Evolutionary conservation across 208 protist species (phyloP).

Genomic region (Wallacemonas sp.): DNA sequence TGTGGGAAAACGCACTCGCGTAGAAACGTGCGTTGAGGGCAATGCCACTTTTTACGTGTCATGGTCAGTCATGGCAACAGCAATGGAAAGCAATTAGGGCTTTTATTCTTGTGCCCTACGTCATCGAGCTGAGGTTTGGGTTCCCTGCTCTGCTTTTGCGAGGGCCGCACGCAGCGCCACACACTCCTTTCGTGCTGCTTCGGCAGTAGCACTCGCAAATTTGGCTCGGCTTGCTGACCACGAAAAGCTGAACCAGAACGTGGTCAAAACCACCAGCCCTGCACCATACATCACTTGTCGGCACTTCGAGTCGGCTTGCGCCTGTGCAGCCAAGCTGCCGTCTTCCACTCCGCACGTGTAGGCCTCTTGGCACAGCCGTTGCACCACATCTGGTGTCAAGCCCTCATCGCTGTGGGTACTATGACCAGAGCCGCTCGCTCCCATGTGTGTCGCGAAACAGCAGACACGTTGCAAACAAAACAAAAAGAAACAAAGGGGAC

Average conservation of each 20-base stretch:
- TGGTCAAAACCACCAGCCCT: slow-evolving; percentile 3
- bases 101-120: too few species aligned
- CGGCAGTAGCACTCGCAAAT: slow-evolving; percentile 5
- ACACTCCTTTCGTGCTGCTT: background rate
- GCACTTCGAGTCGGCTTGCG: slow-evolving; percentile 29
- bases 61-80: too few species aligned
- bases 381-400: slow-evolving; percentile 18
- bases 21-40: too few species aligned
- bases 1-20: background rate
- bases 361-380: slow-evolving; percentile 38
- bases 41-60: too few species aligned
- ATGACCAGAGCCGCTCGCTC: too few species aligned
- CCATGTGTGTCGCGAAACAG: too few species aligned
- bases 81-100: too few species aligned
- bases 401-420: background rate
- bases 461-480: too few species aligned
- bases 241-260: slow-evolving; percentile 32
- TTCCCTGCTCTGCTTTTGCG: background rate
- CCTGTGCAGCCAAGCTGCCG: slow-evolving; percentile 29
- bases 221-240: slow-evolving; percentile 23
- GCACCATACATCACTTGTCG: slow-evolving; percentile 17
- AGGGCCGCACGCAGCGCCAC: background rate
- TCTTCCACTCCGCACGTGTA: slow-evolving; percentile 39
- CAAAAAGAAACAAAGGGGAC: too few species aligned
- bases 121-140: background rate